Conservation (phyloP, 345 rosid species). For the Gossypium thurberi region DNA sequence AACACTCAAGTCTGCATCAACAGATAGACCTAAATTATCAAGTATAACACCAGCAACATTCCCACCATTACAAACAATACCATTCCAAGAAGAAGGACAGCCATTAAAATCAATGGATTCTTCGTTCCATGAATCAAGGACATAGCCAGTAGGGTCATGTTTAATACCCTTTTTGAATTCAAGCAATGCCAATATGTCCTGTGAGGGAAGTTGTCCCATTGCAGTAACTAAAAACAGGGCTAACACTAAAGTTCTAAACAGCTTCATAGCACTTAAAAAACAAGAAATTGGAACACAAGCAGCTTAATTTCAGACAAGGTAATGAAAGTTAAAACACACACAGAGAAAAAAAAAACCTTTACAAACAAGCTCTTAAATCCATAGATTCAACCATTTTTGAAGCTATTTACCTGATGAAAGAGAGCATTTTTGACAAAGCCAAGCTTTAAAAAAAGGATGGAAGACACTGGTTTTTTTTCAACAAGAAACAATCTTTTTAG, state of each 20-base stretch:
- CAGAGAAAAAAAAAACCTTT: no score
- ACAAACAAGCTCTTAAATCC: background rate
- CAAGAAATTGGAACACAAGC: no score
- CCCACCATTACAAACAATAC: conserved; percentile 81
- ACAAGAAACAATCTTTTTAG: conserved; percentile 26
- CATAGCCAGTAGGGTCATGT: conserved; percentile 97
- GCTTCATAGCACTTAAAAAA: conserved; percentile 35
- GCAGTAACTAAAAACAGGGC: conserved; percentile 41
- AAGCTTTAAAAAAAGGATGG: conserved; percentile 13
- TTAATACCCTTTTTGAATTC: conserved; percentile 92
- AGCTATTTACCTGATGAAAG: conserved; percentile 21
- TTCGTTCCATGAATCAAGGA: conserved; percentile 87
- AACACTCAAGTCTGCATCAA: conserved; percentile 71
- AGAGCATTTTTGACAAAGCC: conserved; percentile 9
- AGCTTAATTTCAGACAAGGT: no score
- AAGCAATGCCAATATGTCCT: conserved; percentile 86
- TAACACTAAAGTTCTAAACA: conserved; percentile 37
- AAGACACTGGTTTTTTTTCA: conserved; percentile 15
- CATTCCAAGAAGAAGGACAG: conserved; percentile 97
- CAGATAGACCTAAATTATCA: conserved; percentile 67
- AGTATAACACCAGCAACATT: conserved; percentile 88
- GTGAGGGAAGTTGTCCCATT: conserved; percentile 92
- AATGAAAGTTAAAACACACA: no score
- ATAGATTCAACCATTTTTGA: background rate
- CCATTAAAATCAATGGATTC: conserved; percentile 94